Percentiles rank a stretch among this genome's conserved stretches.
These are phyloP conservation scores for Colletotrichum zoysiae DNA, from an alignment of 2,329 filamentous ascomycete genomes.

Conservation along the genomic window DNA sequence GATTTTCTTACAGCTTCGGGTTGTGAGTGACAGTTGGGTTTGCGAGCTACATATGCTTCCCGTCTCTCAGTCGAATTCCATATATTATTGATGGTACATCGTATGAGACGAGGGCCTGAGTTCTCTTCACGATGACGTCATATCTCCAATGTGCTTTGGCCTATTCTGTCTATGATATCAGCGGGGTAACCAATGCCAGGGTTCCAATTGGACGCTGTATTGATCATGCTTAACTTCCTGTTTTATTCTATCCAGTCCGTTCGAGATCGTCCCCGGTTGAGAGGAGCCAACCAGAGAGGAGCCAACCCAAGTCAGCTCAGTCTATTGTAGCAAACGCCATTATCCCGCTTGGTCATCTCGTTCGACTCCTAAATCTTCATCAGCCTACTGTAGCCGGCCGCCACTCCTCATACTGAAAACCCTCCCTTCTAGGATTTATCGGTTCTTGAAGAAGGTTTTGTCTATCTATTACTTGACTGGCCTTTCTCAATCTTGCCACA, in stretches of 20 bases:
- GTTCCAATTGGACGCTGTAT: background rate
- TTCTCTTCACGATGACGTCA: constrained; percentile 31
- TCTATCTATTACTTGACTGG: too few species aligned
- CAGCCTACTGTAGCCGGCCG: too few species aligned
- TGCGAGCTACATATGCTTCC: background rate
- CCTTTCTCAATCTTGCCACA: too few species aligned
- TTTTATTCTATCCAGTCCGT: background rate
- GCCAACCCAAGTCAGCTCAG: background rate
- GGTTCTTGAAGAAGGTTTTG: too few species aligned
- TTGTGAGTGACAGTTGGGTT: background rate
- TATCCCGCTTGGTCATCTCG: background rate
- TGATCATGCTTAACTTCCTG: background rate
- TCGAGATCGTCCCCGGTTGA: too few species aligned
- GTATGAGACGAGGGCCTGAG: constrained; percentile 9
- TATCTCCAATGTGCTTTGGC: background rate
- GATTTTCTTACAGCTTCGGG: background rate
- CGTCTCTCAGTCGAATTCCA: too few species aligned
- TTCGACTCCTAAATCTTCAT: too few species aligned
- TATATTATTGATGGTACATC: background rate
- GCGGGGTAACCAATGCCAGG: background rate
- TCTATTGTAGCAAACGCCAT: background rate
- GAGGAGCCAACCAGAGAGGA: too few species aligned
- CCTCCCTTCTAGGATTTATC: too few species aligned
- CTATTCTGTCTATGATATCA: constrained; percentile 18
- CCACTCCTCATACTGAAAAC: too few species aligned